These are phyloP conservation scores for Singerocomus inundabilis DNA, from an alignment of 1,284 basidiomycete genomes.

Conservation along the genomic window DNA sequence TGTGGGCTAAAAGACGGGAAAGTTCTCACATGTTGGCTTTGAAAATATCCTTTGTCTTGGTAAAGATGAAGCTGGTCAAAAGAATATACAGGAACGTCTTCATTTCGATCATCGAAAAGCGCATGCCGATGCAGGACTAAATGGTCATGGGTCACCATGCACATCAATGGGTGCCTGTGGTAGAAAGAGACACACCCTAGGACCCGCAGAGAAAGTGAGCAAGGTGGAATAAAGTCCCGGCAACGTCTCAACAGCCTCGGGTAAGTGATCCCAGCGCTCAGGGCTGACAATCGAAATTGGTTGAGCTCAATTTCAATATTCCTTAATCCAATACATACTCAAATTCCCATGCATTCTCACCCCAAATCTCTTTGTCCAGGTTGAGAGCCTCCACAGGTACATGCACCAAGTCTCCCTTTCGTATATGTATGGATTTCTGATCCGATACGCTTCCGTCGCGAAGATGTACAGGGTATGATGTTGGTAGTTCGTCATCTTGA, in stretches of 20 bases:
- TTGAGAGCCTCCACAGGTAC: slow-evolving; percentile 77
- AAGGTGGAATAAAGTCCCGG: slow-evolving; percentile 72
- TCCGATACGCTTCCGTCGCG: slow-evolving; percentile 48
- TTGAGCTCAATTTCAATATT: background rate
- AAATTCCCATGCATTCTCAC: slow-evolving; percentile 72
- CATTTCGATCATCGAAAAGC: slow-evolving; percentile 77
- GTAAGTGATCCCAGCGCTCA: slow-evolving; percentile 74
- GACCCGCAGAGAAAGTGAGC: slow-evolving; percentile 75
- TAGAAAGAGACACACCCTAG: slow-evolving; percentile 51
- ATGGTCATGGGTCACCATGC: background rate
- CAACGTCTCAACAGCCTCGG: slow-evolving; percentile 54
- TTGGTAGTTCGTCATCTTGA: slow-evolving; percentile 72
- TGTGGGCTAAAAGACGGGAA: background rate
- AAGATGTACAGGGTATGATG: slow-evolving; percentile 59
- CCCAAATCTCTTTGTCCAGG: slow-evolving; percentile 72
- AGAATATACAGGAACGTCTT: slow-evolving; percentile 73
- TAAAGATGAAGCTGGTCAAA: slow-evolving; percentile 64
- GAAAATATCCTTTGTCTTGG: slow-evolving; percentile 53
- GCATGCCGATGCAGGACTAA: slow-evolving; percentile 76
- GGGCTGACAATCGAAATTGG: slow-evolving; percentile 46
- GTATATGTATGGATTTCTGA: slow-evolving; percentile 47
- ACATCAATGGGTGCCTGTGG: background rate
- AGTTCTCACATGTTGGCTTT: slow-evolving; percentile 68
- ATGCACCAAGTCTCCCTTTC: slow-evolving; percentile 71
- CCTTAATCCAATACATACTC: slow-evolving; percentile 45